phyloP scores from a whole-genome alignment of 1,284 basidiomycete species.

The Ustilago cynodontis region DNA sequence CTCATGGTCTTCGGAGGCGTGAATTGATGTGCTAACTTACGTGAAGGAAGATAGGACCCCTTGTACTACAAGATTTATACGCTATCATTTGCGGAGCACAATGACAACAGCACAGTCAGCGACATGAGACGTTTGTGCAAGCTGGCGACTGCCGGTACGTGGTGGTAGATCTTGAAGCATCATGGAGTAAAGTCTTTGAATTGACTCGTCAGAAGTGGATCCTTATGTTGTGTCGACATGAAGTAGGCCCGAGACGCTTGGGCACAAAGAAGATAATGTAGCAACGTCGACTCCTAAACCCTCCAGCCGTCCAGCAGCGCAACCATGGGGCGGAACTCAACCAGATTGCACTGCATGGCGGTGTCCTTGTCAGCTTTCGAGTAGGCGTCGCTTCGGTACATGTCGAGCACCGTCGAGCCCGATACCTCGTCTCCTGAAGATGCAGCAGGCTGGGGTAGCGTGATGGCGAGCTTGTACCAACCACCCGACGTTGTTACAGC shows the following conservation, averaged over 20 bases:
- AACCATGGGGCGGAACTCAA: slow-evolving; percentile 43
- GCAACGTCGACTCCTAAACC: slow-evolving; percentile 5
- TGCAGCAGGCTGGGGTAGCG: slow-evolving; percentile 2
- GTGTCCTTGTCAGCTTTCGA: slow-evolving; percentile 7
- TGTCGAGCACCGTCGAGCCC: slow-evolving; percentile 53
- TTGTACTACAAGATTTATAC: neutral
- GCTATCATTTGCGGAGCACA: neutral
- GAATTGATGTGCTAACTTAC: slow-evolving; percentile 18
- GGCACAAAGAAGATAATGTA: neutral
- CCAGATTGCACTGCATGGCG: slow-evolving; percentile 26
- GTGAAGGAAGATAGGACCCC: neutral
- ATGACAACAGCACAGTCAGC: neutral
- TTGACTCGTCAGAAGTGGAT: no score
- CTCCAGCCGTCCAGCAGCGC: slow-evolving; percentile 41
- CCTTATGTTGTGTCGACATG: neutral
- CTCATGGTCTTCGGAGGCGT: slow-evolving; percentile 64
- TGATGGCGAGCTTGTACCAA: slow-evolving; percentile 59
- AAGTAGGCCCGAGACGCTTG: no score
- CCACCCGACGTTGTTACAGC: slow-evolving; percentile 62
- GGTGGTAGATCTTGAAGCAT: no score
- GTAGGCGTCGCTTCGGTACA: slow-evolving; percentile 46
- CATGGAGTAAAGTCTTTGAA: neutral
- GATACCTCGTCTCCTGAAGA: neutral
- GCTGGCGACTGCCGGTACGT: no score
- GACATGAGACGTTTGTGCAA: neutral